Percentiles rank a stretch among this genome's conserved stretches.
Conservation (phyloP, 495 filamentous ascomycete genomes). For the Penicillium paxilli region DNA sequence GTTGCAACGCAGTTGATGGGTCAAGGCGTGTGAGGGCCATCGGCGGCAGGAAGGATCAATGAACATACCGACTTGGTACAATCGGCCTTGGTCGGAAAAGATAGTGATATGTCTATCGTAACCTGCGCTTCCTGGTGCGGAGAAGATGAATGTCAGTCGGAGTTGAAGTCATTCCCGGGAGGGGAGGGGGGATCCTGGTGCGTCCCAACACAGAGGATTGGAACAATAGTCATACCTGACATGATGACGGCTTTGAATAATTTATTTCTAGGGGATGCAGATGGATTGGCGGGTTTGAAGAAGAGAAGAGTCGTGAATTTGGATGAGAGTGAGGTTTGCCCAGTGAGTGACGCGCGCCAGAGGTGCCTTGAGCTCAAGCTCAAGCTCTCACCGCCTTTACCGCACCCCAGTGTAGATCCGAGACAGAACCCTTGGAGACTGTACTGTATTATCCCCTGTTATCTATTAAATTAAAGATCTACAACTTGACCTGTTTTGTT, state of each 20-base stretch:
- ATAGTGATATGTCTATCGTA: conserved; percentile 99
- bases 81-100: conserved; percentile 96
- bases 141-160: conserved; percentile 32
- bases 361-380: conserved; percentile 46
- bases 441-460: too few species aligned
- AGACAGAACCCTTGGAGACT: too few species aligned
- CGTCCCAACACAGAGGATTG: conserved; percentile 7
- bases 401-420: too few species aligned
- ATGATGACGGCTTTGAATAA: conserved; percentile 32
- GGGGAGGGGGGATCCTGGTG: too few species aligned
- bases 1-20: conserved; percentile 3
- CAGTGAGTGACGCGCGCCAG: conserved; percentile 39
- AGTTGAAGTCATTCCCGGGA: conserved; percentile 40
- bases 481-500: too few species aligned
- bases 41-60: background rate
- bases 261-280: conserved; percentile 12
- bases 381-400: conserved; percentile 39
- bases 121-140: conserved; percentile 78
- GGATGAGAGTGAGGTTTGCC: conserved; percentile 21
- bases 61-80: conserved; percentile 98
- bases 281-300: conserved; percentile 8
- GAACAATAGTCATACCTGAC: conserved; percentile 36
- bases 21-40: background rate
- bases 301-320: conserved; percentile 14
- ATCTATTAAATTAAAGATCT: too few species aligned